Evolutionary conservation across 169 alveolate species (phyloP).

Genomic region (Cytauxzoon felis): DNA sequence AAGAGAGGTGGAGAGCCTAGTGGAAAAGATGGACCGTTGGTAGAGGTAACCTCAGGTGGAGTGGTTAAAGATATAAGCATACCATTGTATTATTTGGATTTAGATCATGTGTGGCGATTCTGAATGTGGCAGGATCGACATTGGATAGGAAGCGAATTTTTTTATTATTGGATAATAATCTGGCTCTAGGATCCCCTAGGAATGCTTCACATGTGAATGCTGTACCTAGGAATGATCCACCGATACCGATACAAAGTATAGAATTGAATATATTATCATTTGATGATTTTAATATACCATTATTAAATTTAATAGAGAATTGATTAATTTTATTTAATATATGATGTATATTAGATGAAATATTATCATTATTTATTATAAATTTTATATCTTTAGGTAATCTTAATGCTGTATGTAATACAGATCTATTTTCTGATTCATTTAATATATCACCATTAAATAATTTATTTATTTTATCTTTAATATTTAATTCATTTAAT

Average conservation of each 20-base stretch:
- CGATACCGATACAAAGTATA: constrained; percentile 95
- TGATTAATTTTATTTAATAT: constrained; percentile 72
- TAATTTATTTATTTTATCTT: constrained; percentile 60
- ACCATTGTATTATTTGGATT: constrained; percentile 90
- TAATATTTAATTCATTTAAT: constrained; percentile 21
- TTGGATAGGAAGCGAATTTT: constrained; percentile 93
- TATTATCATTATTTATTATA: constrained; percentile 22
- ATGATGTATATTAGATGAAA: constrained; percentile 19
- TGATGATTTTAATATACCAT: constrained; percentile 87
- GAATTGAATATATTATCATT: constrained; percentile 88
- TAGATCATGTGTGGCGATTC: constrained; percentile 88
- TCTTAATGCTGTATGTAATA: constrained; percentile 94
- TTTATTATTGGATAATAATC: constrained; percentile 59
- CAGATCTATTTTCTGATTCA: constrained; percentile 93
- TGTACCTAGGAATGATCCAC: constrained; percentile 97
- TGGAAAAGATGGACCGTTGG: too few species aligned
- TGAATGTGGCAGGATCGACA: constrained; percentile 96
- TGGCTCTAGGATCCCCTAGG: constrained; percentile 32
- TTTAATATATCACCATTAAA: constrained; percentile 88
- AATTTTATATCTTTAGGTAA: constrained; percentile 20
- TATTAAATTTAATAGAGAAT: constrained; percentile 72
- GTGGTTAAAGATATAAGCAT: neutral
- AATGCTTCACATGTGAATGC: constrained; percentile 89
- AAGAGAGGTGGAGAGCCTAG: too few species aligned
- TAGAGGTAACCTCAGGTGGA: too few species aligned